phyloP scores from a whole-genome alignment of 2,329 filamentous ascomycete genomes.

The Colletotrichum sp. region DNA sequence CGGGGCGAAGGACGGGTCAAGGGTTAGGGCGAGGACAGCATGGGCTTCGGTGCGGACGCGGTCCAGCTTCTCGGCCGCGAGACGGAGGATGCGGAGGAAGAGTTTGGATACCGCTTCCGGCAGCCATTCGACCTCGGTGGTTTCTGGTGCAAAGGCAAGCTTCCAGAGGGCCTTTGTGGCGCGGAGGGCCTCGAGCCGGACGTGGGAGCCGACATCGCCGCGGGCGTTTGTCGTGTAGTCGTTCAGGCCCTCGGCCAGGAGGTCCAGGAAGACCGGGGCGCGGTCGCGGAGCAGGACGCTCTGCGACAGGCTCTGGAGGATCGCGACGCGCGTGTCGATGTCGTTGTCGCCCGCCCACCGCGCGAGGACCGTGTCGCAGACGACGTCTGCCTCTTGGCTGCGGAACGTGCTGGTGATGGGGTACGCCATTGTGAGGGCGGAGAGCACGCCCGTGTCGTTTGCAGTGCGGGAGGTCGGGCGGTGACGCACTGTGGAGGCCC shows the following conservation, averaged over 20 bases:
- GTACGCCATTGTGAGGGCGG: conserved; percentile 56
- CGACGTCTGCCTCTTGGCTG: conserved; percentile 30
- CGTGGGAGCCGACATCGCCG: conserved; percentile 88
- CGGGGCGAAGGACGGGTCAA: conserved; percentile 41
- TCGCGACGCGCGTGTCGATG: conserved; percentile 58
- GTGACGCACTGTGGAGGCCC: conserved; percentile 48
- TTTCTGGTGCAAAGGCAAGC: background rate
- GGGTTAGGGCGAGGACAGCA: conserved; percentile 49
- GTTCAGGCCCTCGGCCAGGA: conserved; percentile 69
- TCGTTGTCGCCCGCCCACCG: conserved; percentile 58
- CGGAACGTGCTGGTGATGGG: conserved; percentile 33
- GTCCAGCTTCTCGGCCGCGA: conserved; percentile 90
- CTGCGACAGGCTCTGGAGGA: conserved; percentile 59
- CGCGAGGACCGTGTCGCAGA: conserved; percentile 50
- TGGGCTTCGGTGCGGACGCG: conserved; percentile 77
- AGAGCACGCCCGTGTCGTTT: conserved; percentile 57
- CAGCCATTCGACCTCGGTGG: conserved; percentile 22
- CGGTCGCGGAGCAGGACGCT: conserved; percentile 49
- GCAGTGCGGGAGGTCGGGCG: conserved; percentile 36
- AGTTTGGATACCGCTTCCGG: conserved; percentile 40
- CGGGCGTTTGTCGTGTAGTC: conserved; percentile 91
- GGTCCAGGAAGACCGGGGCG: conserved; percentile 43
- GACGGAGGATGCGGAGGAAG: conserved; percentile 62
- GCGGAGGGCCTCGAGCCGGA: conserved; percentile 80
- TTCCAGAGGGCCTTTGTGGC: conserved; percentile 71